A percentile compares a stretch with the other conserved stretches of the same genome.
Evolutionary conservation across 495 filamentous ascomycete genomes (phyloP).

Genomic region (Xylaria sp.): DNA sequence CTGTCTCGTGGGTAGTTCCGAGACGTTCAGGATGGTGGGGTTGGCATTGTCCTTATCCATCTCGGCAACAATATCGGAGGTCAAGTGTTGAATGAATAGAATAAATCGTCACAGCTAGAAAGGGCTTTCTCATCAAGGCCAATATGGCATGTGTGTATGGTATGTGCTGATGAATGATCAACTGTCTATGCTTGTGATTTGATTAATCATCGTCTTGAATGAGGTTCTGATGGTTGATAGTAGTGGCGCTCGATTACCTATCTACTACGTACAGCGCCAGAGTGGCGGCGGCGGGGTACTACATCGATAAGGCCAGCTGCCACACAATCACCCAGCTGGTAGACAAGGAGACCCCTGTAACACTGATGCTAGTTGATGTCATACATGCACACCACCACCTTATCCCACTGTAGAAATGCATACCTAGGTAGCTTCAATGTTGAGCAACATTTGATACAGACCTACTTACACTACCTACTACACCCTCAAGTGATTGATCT

Average conservation of each 20-base stretch:
- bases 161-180: neutral
- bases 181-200: neutral
- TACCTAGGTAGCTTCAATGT: neutral
- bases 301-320: conserved; percentile 9
- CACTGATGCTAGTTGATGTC: neutral
- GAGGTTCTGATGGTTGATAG: neutral
- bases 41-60: conserved; percentile 73
- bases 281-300: conserved; percentile 1
- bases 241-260: neutral
- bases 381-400: neutral
- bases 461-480: too few relatives aligned
- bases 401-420: neutral
- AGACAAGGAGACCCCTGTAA: neutral
- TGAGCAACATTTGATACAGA: neutral
- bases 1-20: conserved; percentile 86
- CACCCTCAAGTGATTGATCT: too few relatives aligned
- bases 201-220: neutral
- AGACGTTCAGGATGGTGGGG: conserved; percentile 87
- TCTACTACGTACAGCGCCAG: too few relatives aligned
- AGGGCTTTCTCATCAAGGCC: neutral
- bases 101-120: neutral
- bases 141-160: too few relatives aligned
- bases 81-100: neutral
- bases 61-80: conserved; percentile 8
- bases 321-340: neutral